These are phyloP conservation scores for Boletus sp. DNA, from an alignment of 768 basidiomycete genomes.

Conservation along the genomic window DNA sequence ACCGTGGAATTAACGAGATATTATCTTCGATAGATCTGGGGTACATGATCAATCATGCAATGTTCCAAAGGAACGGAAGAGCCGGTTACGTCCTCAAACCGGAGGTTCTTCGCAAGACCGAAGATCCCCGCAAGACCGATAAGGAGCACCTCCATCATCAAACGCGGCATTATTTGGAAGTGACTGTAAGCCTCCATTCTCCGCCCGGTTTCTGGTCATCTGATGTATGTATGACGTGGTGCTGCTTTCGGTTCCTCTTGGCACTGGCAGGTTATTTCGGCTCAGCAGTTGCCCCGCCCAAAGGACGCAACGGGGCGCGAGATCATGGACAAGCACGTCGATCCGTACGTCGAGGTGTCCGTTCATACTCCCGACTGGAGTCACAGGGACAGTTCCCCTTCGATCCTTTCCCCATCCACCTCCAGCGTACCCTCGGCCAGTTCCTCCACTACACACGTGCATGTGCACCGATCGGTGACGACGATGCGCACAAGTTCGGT, in stretches of 20 bases:
- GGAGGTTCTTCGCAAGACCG: constrained; percentile 60
- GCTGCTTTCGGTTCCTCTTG: not conserved
- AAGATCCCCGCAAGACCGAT: constrained; percentile 49
- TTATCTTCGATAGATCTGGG: constrained; percentile 64
- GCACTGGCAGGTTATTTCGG: constrained; percentile 66
- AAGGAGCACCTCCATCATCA: constrained; percentile 54
- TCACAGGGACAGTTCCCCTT: constrained; percentile 22
- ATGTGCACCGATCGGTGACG: constrained; percentile 46
- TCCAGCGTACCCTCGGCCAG: constrained; percentile 2
- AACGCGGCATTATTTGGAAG: constrained; percentile 59
- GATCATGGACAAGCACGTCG: constrained; percentile 54
- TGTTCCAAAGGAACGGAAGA: constrained; percentile 92
- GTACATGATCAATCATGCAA: constrained; percentile 89
- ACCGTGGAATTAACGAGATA: not conserved
- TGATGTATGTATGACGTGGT: not conserved
- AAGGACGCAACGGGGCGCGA: constrained; percentile 64
- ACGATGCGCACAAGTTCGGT: constrained; percentile 59
- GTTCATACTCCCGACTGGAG: constrained; percentile 76
- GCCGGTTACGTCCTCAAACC: constrained; percentile 92
- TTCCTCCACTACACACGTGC: constrained; percentile 2
- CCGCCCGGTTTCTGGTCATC: not conserved
- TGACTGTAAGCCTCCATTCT: constrained; percentile 47
- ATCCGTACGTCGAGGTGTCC: constrained; percentile 82
- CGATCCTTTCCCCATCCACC: constrained; percentile 9
- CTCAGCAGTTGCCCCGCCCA: constrained; percentile 82